Base-by-base conservation (phyloP, 1,284 basidiomycete species). In the Macrocystidia cucumis region DNA sequence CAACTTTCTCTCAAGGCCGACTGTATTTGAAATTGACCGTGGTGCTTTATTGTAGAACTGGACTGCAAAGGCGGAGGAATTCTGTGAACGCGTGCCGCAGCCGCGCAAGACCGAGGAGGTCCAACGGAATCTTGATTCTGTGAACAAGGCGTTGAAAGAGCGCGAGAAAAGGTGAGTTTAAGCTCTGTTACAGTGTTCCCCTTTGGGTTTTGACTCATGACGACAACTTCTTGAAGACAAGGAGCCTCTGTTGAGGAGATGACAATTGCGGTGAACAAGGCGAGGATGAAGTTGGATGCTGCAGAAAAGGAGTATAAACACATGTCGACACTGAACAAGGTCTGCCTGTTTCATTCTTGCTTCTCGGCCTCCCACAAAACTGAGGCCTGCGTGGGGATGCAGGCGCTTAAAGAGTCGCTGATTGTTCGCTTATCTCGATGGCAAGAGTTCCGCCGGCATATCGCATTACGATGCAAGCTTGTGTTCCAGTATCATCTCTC, bases 381-480 rank as follows among this genome's bases (percentile, higher is more conserved):
- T n/a, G n/a, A n/a, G n/a, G n/a, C n/a, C n/a, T n/a, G n/a, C n/a
- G n/a, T n/a, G n/a, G n/a, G n/a, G n/a, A 41, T 35, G 5, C 35
- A 88, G 83, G 63, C 65, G 24, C 62, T 91, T 29, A 73, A 69
- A 45, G 53, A 64, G 4, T 85, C 90, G 0, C 64, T 91, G 30
- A 54, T 67, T 11, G 51, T 67, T 9, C 87, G 93, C 16, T 57
- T 83, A 38, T 53, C 64, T 8, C 77, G 77, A 45, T 98, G 95
- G 95, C 73, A 84, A 39, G 77, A 84, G 35, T 93, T 96, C 65
- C 78, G 93, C 34, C 69, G 76, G 6, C 82, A 87, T 48, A 91
- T 92, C 42, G 82, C 91, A 7, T 65, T 90, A 16, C 80, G 91
- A 4, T 91, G 90, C 57, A 89, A 87, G 50, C 63, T 80, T 30